These are phyloP conservation scores for Tetrahymena thermophila DNA, from an alignment of 73 alveolate genomes.

Conservation along the genomic window DNA sequence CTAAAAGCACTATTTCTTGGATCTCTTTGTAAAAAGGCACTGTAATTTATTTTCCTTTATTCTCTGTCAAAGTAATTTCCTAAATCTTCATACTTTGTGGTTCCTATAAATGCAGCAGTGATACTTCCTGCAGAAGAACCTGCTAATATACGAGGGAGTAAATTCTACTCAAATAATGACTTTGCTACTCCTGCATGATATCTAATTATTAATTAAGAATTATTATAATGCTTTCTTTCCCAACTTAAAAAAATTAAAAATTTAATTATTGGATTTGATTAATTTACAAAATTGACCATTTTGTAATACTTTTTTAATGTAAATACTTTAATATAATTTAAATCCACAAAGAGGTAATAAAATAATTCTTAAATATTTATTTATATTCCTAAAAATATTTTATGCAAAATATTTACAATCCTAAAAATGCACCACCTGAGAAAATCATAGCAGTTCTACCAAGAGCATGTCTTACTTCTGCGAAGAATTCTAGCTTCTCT, in stretches of 20 bases:
- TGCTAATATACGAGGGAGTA: conserved; percentile 60
- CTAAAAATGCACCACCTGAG: conserved; percentile 68
- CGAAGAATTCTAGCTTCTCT: conserved; percentile 55
- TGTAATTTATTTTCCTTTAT: conserved; percentile 5
- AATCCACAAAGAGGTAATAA: too few species aligned
- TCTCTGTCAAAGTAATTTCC: background rate
- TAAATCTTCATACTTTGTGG: conserved; percentile 42
- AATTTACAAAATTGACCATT: background rate
- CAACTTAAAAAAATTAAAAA: background rate
- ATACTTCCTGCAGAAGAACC: conserved; percentile 75
- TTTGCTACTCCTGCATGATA: conserved; percentile 64
- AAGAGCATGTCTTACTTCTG: conserved; percentile 56
- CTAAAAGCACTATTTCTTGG: background rate
- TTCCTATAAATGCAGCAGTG: conserved; percentile 47
- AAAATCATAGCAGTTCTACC: conserved; percentile 73
- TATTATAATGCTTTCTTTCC: background rate
- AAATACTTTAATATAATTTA: too few species aligned
- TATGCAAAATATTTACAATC: conserved; percentile 2
- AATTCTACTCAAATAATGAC: conserved; percentile 48
- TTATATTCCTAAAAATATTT: background rate
- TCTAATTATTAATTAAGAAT: background rate
- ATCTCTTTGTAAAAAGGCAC: background rate
- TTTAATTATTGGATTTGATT: background rate
- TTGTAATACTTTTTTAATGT: background rate
- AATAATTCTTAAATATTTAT: background rate